phyloP scores from a whole-genome alignment of 2,329 filamentous ascomycete genomes.

The Plenodomus lindquistii region DNA sequence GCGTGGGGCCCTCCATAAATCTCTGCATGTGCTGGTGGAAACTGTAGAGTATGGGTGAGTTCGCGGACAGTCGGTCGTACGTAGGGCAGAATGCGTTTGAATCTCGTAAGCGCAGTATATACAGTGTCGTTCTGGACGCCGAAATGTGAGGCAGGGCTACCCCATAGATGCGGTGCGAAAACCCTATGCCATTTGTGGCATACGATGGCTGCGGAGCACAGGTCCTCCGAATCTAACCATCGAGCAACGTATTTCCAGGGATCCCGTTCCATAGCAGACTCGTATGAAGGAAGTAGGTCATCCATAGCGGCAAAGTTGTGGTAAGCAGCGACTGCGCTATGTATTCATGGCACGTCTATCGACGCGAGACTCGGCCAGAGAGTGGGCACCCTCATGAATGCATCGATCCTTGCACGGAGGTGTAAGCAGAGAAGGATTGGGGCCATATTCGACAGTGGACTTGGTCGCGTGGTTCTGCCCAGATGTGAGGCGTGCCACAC shows the following conservation, averaged over 20 bases:
- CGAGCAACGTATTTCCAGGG: conserved; percentile 60
- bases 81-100: conserved; percentile 60
- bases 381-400: too few relatives aligned
- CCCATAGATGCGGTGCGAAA: conserved; percentile 65
- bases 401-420: neutral
- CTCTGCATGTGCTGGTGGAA: conserved; percentile 64
- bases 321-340: neutral
- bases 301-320: conserved; percentile 50
- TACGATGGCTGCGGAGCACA: conserved; percentile 61
- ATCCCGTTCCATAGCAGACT: conserved; percentile 58
- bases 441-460: neutral
- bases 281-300: conserved; percentile 63
- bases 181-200: conserved; percentile 61
- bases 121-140: conserved; percentile 63
- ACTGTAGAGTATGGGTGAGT: conserved; percentile 64
- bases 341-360: neutral
- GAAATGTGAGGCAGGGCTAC: conserved; percentile 65
- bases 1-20: conserved; percentile 63
- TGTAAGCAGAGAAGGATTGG: neutral
- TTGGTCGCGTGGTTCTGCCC: conserved; percentile 10
- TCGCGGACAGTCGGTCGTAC: conserved; percentile 57
- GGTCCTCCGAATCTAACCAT: conserved; percentile 60
- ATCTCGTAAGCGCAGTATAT: conserved; percentile 63
- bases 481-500: conserved; percentile 4
- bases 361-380: neutral